Evolutionary conservation across 176 grass and related monocot genomes (phyloP), one percentile per base, ranked within the genome.

Genomic region (Ampelocalamus luodianensis): DNA sequence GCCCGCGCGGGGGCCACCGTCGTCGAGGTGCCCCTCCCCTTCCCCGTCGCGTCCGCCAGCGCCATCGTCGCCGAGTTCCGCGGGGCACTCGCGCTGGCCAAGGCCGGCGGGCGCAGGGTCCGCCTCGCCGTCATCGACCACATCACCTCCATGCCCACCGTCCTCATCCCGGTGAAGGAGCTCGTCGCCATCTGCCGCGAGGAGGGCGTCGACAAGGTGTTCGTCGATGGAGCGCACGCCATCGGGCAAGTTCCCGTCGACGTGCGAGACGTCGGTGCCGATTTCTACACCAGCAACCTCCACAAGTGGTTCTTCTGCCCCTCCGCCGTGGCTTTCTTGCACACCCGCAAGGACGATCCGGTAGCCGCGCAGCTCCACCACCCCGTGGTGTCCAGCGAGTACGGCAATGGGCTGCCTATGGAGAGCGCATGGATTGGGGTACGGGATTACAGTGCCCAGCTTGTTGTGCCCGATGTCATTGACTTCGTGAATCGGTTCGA

Each of bases 261-360:
- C 38, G 67, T 94, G 10, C 65, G 70, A 16, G 89, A 93, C 22
- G 95, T 98, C 42, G 96, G 91, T 16, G 93, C 96, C 5, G 96
- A 98, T 68, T 94, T 93, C 84, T 98, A 98, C 78, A 94, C 96
- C 49, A 98, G 96, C 83, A 98, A 98, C 72, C 93, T 99, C 71
- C 93, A 99, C 79, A 96, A 99, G 74, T 99, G 96, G 93, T 92
- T 99, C 85, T 99, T 99, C 44, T 94, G 90, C 61, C 96, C 96
- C 2, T 90, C 96, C 26, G 94, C 93, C 0, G 90, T 98, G 16
- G 96, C 96, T 3, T 98, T 98, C 66, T 77, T 98, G 67, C 85
- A 98, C 81, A 92, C 85, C 45, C 68, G 88, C 50, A 96, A 93
- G 45, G 90, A 87, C 26, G 71, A 43, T n/a, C 74, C 85, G 0